Percentiles rank a stretch among this genome's conserved stretches.
These are phyloP conservation scores for Ramalina peruviana DNA, from an alignment of 495 filamentous ascomycete genomes.

Conservation along the genomic window DNA sequence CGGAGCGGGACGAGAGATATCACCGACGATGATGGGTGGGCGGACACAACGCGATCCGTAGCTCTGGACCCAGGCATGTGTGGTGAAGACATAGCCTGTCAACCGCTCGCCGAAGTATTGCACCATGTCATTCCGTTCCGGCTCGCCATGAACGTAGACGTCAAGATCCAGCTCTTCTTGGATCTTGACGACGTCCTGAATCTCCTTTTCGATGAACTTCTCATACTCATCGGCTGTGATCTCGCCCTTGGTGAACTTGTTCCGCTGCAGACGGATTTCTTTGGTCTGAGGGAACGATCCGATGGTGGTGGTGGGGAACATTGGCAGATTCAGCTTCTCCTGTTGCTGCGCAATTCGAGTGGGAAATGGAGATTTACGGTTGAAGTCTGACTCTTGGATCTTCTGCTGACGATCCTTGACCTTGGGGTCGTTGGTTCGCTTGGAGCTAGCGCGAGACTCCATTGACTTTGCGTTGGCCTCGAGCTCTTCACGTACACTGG, in stretches of 20 bases:
- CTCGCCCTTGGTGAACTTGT: conserved; percentile 96
- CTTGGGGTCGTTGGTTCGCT: conserved; percentile 86
- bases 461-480: conserved; percentile 91
- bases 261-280: conserved; percentile 89
- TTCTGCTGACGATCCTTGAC: conserved; percentile 90
- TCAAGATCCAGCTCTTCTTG: conserved; percentile 96
- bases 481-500: conserved; percentile 68
- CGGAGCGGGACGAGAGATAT: conserved; percentile 85
- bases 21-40: conserved; percentile 94
- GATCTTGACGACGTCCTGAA: conserved; percentile 79
- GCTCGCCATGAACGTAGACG: conserved; percentile 95
- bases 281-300: conserved; percentile 98
- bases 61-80: conserved; percentile 94
- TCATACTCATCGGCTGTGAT: conserved; percentile 88
- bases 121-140: conserved; percentile 99
- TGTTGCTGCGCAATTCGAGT: conserved; percentile 72
- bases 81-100: conserved; percentile 96
- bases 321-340: conserved; percentile 74
- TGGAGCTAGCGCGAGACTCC: conserved; percentile 74
- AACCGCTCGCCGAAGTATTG: conserved; percentile 99
- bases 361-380: conserved; percentile 80
- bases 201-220: conserved; percentile 97
- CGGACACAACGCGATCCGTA: conserved; percentile 97
- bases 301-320: conserved; percentile 98
- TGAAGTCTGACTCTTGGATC: conserved; percentile 71